Base-by-base conservation (phyloP, 805 yeast species). In the Hanseniaspora hatyaiensis region DNA sequence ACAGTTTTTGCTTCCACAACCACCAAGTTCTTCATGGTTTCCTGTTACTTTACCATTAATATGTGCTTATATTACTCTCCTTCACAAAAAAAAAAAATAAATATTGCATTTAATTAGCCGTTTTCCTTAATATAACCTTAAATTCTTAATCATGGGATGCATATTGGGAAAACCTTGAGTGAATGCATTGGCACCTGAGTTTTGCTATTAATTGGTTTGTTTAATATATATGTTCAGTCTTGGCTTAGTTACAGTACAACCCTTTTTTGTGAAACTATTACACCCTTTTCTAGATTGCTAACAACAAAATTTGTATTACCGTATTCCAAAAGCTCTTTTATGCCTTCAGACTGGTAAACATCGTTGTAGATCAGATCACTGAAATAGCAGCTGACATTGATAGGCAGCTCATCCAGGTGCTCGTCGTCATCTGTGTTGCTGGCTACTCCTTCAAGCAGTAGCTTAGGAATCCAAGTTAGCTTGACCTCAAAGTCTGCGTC, bases 381-480 rank as follows among this genome's bases (percentile, higher is more conserved):
- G 88, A 89, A 87, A 56, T 67, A 76, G 59, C 96, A 87, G 20
- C 73, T 68, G 8, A 86, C 70, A 6, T 66, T 61, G 1, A 86
- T 70, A 8, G 78, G 80, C 42, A 85, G 61, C 49, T 65, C 59
- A 43, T 66, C 65, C 3, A 50, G 47, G 9, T 62, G 62, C 28
- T 53, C 62, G n/a, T 60, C 62, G 13, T 57, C 63, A 24, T 55
- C 61, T 19, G 62, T 65, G 32, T 59, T 64, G 36, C 29, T 11
- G 11, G 6, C 11, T 26, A 26, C 11, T 26, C 29, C 29, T 24
- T 69, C 69, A 8, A 52, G 15, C 12, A 72, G 64, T 55, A 73
- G 65, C 46, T 70, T 71, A 4, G 94, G 94, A 29, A 81, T 66
- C 94, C 94, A 85, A 57, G 82, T 82, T 42, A 85, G 54, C 2